These are phyloP conservation scores for Mitragyna speciosa DNA, from an alignment of 257 asterid species.

Conservation along the genomic window DNA sequence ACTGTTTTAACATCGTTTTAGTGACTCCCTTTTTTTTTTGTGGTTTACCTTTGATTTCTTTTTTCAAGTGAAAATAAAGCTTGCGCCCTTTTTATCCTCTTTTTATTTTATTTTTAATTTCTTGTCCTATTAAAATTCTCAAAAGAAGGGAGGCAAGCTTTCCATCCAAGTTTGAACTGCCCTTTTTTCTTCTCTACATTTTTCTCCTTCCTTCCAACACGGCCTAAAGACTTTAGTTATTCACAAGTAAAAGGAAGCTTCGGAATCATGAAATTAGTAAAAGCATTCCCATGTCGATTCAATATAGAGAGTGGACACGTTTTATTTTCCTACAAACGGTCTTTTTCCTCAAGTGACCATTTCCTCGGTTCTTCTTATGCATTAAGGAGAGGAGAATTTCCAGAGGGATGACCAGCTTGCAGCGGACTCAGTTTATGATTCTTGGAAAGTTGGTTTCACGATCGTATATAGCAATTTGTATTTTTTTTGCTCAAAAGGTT, in stretches of 20 bases:
- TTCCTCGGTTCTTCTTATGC: not conserved
- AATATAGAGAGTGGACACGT: not conserved
- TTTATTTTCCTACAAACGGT: not conserved
- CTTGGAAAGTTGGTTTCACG: not conserved
- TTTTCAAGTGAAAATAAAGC: too few species aligned
- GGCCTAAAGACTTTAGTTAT: not conserved
- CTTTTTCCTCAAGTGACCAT: not conserved
- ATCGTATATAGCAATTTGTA: not conserved
- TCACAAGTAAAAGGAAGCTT: not conserved
- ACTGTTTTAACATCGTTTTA: too few species aligned
- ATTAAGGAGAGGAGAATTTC: not conserved
- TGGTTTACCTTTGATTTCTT: too few species aligned
- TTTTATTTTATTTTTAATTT: not conserved
- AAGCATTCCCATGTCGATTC: not conserved
- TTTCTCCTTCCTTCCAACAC: not conserved
- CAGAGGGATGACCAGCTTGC: not conserved
- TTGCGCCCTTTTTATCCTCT: not conserved
- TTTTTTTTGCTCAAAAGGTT: not conserved
- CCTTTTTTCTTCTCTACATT: not conserved
- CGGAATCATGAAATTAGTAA: not conserved
- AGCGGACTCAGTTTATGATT: not conserved
- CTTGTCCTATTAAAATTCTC: not conserved
- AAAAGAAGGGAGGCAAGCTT: not conserved
- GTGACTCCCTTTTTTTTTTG: too few species aligned
- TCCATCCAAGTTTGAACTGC: not conserved